Percentiles rank a stretch among this genome's conserved stretches.
These are phyloP conservation scores for Phialophora expanda DNA, from an alignment of 2,329 filamentous ascomycete species.

Conservation along the genomic window DNA sequence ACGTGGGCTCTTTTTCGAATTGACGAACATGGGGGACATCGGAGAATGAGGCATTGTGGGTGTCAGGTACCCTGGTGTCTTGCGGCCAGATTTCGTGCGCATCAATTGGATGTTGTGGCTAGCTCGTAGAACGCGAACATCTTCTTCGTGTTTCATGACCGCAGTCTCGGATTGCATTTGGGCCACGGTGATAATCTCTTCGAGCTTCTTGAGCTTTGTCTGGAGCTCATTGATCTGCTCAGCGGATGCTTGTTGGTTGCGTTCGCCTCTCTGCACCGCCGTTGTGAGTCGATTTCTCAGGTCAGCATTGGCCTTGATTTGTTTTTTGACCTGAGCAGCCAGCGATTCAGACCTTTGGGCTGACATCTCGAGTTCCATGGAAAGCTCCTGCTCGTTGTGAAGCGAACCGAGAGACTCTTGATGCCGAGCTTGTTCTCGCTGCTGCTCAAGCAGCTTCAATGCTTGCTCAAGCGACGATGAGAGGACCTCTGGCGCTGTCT, in stretches of 20 bases:
- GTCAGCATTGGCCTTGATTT: slow-evolving; percentile 76
- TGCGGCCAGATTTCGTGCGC: slow-evolving; percentile 66
- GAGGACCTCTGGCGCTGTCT: slow-evolving; percentile 69
- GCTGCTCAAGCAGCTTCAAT: slow-evolving; percentile 73
- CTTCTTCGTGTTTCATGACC: slow-evolving; percentile 82
- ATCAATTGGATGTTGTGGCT: slow-evolving; percentile 77
- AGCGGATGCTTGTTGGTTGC: slow-evolving; percentile 79
- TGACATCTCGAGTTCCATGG: slow-evolving; percentile 72
- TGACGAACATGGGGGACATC: slow-evolving; percentile 65
- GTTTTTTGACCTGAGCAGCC: slow-evolving; percentile 76
- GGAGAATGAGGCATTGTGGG: slow-evolving; percentile 62
- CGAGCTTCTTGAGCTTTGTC: slow-evolving; percentile 75
- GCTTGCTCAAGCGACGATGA: slow-evolving; percentile 71
- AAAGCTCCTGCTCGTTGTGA: slow-evolving; percentile 70
- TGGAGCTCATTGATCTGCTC: slow-evolving; percentile 84
- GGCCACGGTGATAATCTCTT: slow-evolving; percentile 80
- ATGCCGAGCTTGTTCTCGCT: slow-evolving; percentile 63
- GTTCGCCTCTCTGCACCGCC: slow-evolving; percentile 81
- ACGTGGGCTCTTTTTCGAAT: slow-evolving; percentile 60
- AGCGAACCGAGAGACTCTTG: slow-evolving; percentile 70
- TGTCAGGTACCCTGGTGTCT: slow-evolving; percentile 45
- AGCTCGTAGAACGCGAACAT: slow-evolving; percentile 75
- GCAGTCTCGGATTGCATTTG: slow-evolving; percentile 87
- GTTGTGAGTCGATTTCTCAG: slow-evolving; percentile 77
- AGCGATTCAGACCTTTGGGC: slow-evolving; percentile 80